Percentiles rank a stretch among this genome's conserved stretches.
These are phyloP conservation scores for Gonapodya prolifera DNA, from an alignment of 192 early-diverging fungal species.

Conservation along the genomic window DNA sequence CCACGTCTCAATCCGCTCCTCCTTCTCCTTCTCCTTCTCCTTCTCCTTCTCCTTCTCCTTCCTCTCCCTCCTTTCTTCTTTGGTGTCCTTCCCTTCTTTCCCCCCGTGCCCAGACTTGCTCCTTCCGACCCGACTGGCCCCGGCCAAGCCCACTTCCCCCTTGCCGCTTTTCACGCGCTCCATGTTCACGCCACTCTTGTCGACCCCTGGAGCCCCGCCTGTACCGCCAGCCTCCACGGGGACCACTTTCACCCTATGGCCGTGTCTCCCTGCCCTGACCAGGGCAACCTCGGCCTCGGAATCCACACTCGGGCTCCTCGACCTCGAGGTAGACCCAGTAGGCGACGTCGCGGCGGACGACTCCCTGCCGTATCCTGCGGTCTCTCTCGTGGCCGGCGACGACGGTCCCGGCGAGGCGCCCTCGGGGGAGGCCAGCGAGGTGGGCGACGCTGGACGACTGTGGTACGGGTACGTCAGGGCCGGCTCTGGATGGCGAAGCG, in stretches of 20 bases:
- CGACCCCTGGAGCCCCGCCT: background rate
- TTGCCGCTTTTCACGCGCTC: background rate
- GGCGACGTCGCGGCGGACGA: background rate
- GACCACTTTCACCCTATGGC: background rate
- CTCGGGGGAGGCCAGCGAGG: background rate
- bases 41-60: background rate
- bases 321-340: background rate
- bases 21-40: no score
- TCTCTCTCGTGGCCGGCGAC: background rate
- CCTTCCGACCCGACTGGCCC: no score
- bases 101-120: background rate
- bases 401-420: background rate
- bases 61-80: background rate
- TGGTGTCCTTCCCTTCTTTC: background rate
- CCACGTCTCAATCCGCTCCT: background rate
- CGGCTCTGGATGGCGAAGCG: background rate
- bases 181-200: background rate
- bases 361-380: background rate
- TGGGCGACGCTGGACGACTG: background rate
- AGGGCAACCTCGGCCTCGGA: background rate
- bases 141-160: background rate
- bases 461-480: background rate
- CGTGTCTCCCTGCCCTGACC: background rate
- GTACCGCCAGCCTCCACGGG: background rate
- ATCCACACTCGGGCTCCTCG: background rate